Base-by-base conservation (phyloP, 768 basidiomycete species). In the Serendipita vermifera region DNA sequence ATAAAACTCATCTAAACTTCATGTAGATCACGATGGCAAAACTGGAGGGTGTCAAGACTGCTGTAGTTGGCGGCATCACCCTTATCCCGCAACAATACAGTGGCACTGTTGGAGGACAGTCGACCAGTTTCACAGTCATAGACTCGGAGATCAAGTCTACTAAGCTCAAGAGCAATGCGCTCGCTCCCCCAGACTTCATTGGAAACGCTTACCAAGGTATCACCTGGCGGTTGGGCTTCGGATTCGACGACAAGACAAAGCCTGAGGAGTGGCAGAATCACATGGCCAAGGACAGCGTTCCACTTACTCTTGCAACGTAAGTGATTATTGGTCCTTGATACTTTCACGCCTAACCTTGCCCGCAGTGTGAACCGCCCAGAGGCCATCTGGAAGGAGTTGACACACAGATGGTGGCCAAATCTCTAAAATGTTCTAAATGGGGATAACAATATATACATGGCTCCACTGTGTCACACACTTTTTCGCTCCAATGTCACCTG, bases 231-330 rank as follows among this genome's bases (percentile, higher is more conserved):
- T 70, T 81, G n/a, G 80, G 73, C 2, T 80, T 78, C 63, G 80
- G 80, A 2, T 68, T 81, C 33, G 67, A 76, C 43, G 67, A 79
- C 60, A 70, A 76, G 3, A 62, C 65, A 14, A 66, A 75, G 64
- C 80, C 80, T 3, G 81, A 81, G 73, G 80, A 80, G 67, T 81
- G 79, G 78, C 78, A 80, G 64, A 69, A 74, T 57, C 79, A 77
- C 62, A 69, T 73, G 1, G 79, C 79, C 9, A 71, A 73, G 61
- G 66, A 78, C 48, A 77, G 74, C 59, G 66, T 81, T 33, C 76
- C 75, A 11, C 57, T 82, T 46, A 76, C 77, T 3, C 62, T 39
- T 29, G 33, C 38, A 3, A 74, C 66, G 80, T 79, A 62, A 66
- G 79, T 67, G 2, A n/a, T 51, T 29, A 43, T 24, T 27, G 53